Base-by-base conservation (phyloP, 1,284 basidiomycete species). In the Phellopilus nigrolimitatus region DNA sequence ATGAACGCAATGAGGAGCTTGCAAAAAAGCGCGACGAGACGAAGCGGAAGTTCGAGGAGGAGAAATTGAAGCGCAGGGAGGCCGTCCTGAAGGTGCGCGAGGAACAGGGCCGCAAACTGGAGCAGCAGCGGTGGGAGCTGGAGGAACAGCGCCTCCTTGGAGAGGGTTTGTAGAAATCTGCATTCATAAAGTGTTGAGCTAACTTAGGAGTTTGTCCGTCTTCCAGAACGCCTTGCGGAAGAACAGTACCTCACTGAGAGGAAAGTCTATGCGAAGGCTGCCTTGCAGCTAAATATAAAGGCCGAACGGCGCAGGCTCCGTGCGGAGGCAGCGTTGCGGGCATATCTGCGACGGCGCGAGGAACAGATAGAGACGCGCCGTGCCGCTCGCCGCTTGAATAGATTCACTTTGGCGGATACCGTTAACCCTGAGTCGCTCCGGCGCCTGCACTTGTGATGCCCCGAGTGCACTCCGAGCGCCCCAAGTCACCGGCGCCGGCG, bases 51-150 rank as follows among this genome's bases (percentile, higher is more conserved):
- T 85, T 94, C 59, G 86, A 85, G 58, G 81, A 88, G 63, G 95
- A 95, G 70, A 97, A 95, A 75, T 78, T 78, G 47, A 85, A 84
- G 74, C 77, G 85, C 61, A 73, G 74, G 56, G 75, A 72, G 52
- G 68, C 71, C 9, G 66, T 88, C 31, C 57, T 82, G 36, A 75
- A 77, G 58, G 67, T 73, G 56, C 73, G 75, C 57, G 87, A 84
- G 63, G 78, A 79, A 57, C 82, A 84, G 66, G 68, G 73, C 50
- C 57, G 65, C 49, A 68, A 67, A 49, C 49, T 47, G 37, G 71
- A 75, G 55, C 75, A 76, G 62, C 76, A 79, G 64, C 66, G 61
- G 51, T 75, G 75, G 60, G 69, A 64, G 60, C 78, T 78, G 57
- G 79, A 76, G 49, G 80, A 81, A 54, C 76, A 80, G 57, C 65